Conservation (phyloP, 2,329 filamentous ascomycete genomes). For the Ciborinia camelliae region DNA sequence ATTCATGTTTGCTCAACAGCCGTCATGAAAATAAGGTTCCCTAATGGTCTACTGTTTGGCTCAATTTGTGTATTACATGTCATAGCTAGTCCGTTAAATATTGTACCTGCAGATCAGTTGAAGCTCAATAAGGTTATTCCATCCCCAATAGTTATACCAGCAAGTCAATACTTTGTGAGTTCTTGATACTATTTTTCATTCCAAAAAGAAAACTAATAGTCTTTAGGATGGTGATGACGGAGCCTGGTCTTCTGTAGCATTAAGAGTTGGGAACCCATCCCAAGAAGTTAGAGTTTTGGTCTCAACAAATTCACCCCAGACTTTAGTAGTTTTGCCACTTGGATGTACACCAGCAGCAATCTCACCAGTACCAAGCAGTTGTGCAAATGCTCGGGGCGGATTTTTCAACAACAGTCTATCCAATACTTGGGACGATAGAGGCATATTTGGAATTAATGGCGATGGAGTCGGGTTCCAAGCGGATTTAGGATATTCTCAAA, state of each 20-base stretch:
- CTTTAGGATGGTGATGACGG: conserved; percentile 60
- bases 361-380: conserved; percentile 37
- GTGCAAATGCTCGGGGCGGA: conserved; percentile 51
- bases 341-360: conserved; percentile 38
- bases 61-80: conserved; percentile 7
- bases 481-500: conserved; percentile 39
- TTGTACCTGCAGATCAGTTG: not conserved
- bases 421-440: conserved; percentile 48
- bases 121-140: conserved; percentile 4
- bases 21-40: conserved; percentile 17
- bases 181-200: not conserved
- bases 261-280: conserved; percentile 54
- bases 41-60: conserved; percentile 6
- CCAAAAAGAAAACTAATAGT: conserved; percentile 29
- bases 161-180: conserved; percentile 29
- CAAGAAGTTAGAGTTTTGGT: conserved; percentile 43
- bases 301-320: conserved; percentile 41
- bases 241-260: conserved; percentile 66
- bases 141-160: conserved; percentile 23
- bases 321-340: conserved; percentile 37
- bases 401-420: conserved; percentile 54
- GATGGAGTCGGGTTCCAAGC: conserved; percentile 41
- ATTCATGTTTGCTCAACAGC: conserved; percentile 14
- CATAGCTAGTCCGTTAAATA: not conserved
- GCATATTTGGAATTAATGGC: conserved; percentile 39